A percentile compares a stretch with the other conserved stretches of the same genome.
phyloP scores from a whole-genome alignment of 2,329 filamentous ascomycete species.

The Monosporascus sp. region DNA sequence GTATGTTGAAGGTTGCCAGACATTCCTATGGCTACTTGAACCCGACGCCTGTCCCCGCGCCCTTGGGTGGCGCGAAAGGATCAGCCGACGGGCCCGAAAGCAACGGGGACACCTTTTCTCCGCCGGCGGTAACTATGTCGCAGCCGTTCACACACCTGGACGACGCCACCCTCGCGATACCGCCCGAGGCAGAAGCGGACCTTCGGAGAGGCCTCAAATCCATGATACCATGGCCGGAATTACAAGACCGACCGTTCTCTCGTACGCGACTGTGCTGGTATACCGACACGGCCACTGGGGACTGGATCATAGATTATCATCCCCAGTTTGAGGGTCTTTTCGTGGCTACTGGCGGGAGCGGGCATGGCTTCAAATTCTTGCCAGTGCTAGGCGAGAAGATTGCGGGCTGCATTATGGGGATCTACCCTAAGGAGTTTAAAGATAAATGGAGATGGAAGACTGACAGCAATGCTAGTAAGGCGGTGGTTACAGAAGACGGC shows the following conservation, averaged over 20 bases:
- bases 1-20: slow-evolving; percentile 62
- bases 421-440: slow-evolving; percentile 44
- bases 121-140: slow-evolving; percentile 23
- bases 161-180: slow-evolving; percentile 42
- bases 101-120: neutral
- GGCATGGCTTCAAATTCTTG: slow-evolving; percentile 65
- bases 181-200: slow-evolving; percentile 54
- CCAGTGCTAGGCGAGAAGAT: slow-evolving; percentile 60
- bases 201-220: slow-evolving; percentile 56
- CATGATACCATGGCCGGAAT: slow-evolving; percentile 51
- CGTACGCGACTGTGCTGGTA: slow-evolving; percentile 69
- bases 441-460: slow-evolving; percentile 60
- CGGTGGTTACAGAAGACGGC: slow-evolving; percentile 46
- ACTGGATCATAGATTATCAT: slow-evolving; percentile 68
- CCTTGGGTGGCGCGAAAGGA: slow-evolving; percentile 13
- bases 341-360: slow-evolving; percentile 57
- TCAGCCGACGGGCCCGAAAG: slow-evolving; percentile 5
- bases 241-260: slow-evolving; percentile 55
- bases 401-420: slow-evolving; percentile 46
- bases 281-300: slow-evolving; percentile 63
- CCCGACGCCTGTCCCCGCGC: slow-evolving; percentile 31
- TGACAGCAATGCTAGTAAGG: slow-evolving; percentile 35
- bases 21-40: slow-evolving; percentile 66
- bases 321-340: slow-evolving; percentile 55
- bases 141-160: slow-evolving; percentile 44